Conservation (phyloP, 495 filamentous ascomycete species). For the Daldinia loculata region DNA sequence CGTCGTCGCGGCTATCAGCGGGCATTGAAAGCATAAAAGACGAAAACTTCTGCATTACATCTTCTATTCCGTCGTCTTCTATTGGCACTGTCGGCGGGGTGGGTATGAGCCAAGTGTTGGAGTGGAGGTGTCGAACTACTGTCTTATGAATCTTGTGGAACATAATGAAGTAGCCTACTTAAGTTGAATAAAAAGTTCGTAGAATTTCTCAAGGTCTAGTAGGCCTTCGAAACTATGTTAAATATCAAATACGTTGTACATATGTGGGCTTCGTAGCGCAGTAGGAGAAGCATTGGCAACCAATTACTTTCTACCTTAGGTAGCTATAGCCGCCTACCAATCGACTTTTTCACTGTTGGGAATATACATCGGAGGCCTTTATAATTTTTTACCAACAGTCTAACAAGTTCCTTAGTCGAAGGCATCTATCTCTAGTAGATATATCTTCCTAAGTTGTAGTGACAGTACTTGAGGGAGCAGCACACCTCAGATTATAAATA, state of each 20-base stretch:
- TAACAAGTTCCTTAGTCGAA: not conserved
- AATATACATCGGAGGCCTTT: not conserved
- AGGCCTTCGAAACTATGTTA: too few species aligned
- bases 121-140: not conserved
- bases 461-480: not conserved
- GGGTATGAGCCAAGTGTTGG: not conserved
- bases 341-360: too few species aligned
- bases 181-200: too few species aligned
- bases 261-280: too few species aligned
- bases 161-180: not conserved
- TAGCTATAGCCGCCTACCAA: too few species aligned
- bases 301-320: too few species aligned
- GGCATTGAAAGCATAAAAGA: not conserved
- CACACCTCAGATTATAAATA: not conserved
- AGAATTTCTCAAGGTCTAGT: too few species aligned
- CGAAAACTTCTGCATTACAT: not conserved
- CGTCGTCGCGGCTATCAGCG: not conserved
- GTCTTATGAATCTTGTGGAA: not conserved
- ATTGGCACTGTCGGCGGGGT: not conserved
- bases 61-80: not conserved
- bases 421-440: not conserved
- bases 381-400: not conserved
- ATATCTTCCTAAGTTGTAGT: not conserved
- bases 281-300: too few species aligned
- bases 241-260: too few species aligned